Base-by-base conservation (phyloP, 768 basidiomycete genomes). In the Antrodiella citrinella region DNA sequence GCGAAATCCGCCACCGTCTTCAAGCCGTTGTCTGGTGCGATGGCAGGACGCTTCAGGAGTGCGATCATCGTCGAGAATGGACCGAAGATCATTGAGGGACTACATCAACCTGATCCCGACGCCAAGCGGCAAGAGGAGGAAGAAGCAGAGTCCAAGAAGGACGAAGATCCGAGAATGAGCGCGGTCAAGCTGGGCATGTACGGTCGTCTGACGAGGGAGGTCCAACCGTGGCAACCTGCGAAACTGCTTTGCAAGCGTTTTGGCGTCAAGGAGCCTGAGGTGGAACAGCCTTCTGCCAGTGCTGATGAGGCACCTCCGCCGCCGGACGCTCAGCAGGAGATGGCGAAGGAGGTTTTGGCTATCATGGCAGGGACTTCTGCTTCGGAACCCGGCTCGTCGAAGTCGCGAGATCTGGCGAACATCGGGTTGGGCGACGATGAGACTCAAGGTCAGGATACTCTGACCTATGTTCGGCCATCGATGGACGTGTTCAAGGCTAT, bases 401-500 rank as follows among this genome's bases (percentile, higher is more conserved):
- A 56, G 26, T 50, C 47, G 2, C 72, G 77, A n/a, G 81, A 87
- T 57, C 61, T 95, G 45, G 75, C 77, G 3, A 93, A 92, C 61
- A 76, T 98, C 45, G 94, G 94, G 0, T 67, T 96, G 41, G 95
- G 92, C 20, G 93, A 96, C 46, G 93, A 97, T 60, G 91, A 93
- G 39, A 78, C 75, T 23, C 94, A 96, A 62, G 94, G 92, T 0
- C 68, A 77, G 30, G 92, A 94, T 60, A 92, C 82, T 4, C 71
- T 97, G 55, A 93, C 88, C 0, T 94, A 97, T 64, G 74, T 88
- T 58, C 77, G 87, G 35, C 95, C 96, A 2, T 71, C 82, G 4
- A 89, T 92, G 77, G 87, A 92, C 60, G 81, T 98, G 41, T 99
- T 98, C 75, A 96, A 95, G 64, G 93, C 95, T 2, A 97, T 99